Percentiles rank a stretch among this genome's conserved stretches.
phyloP scores from a whole-genome alignment of 2,329 filamentous ascomycete genomes.

The Fusarium lateritium region DNA sequence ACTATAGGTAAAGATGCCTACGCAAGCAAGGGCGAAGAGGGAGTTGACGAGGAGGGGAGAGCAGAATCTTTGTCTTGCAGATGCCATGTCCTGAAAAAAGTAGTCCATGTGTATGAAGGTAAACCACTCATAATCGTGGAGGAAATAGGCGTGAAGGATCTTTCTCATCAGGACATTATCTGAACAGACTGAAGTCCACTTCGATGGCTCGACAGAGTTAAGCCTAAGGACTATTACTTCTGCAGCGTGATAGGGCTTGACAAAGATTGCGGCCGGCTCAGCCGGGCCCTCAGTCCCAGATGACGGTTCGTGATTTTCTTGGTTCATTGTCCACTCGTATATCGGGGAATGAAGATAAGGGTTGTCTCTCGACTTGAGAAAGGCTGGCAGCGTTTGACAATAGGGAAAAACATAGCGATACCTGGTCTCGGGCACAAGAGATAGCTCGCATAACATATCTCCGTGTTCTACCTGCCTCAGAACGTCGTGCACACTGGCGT shows the following conservation, averaged over 20 bases:
- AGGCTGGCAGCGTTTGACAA: background rate
- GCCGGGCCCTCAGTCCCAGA: background rate
- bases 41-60: constrained; percentile 30
- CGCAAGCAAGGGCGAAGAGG: constrained; percentile 16
- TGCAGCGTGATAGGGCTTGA: constrained; percentile 1
- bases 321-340: background rate
- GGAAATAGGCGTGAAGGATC: constrained; percentile 27
- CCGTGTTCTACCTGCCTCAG: constrained; percentile 24
- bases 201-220: constrained; percentile 30
- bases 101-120: background rate
- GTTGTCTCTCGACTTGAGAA: constrained; percentile 34
- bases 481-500: background rate
- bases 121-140: constrained; percentile 32
- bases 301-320: background rate
- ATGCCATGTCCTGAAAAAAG: constrained; percentile 26
- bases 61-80: constrained; percentile 18
- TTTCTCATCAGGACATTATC: constrained; percentile 34
- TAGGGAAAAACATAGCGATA: background rate
- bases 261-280: background rate
- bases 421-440: background rate
- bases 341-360: constrained; percentile 39
- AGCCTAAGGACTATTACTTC: constrained; percentile 51
- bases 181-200: constrained; percentile 23
- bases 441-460: constrained; percentile 20
- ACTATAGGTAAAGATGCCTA: background rate